phyloP scores from a whole-genome alignment of 805 yeast species.

The Saccharomycopsis oosterbeekiorum region DNA sequence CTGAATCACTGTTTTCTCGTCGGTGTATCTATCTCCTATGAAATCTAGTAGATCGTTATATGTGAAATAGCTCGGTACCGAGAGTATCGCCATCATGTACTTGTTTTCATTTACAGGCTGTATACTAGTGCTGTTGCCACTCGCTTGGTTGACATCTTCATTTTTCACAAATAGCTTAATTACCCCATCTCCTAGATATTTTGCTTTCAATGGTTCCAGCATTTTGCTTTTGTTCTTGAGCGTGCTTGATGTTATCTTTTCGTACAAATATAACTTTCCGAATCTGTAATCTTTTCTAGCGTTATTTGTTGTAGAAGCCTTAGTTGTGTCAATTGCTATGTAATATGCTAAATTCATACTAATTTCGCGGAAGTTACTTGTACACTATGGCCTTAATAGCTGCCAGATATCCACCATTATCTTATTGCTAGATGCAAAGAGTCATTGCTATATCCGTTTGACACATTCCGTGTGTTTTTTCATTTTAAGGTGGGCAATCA shows the following conservation, averaged over 20 bases:
- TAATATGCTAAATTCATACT: neutral
- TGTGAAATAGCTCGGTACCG: constrained; percentile 71
- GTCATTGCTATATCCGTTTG: too few species aligned
- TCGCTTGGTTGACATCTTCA: constrained; percentile 24
- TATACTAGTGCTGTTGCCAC: neutral
- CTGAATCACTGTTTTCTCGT: constrained; percentile 52
- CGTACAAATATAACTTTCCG: neutral
- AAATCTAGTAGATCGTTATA: constrained; percentile 77
- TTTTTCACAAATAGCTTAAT: constrained; percentile 54
- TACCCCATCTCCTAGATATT: constrained; percentile 63
- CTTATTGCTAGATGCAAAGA: too few species aligned
- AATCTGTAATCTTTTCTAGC: neutral
- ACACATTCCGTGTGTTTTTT: too few species aligned
- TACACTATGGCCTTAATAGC: neutral
- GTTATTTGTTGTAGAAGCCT: neutral
- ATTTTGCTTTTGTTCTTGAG: neutral
- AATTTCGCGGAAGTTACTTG: neutral
- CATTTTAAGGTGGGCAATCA: too few species aligned
- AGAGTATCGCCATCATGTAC: constrained; percentile 13
- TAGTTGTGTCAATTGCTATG: neutral
- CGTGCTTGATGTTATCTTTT: neutral
- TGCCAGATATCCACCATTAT: neutral
- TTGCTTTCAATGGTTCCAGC: constrained; percentile 44
- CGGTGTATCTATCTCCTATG: constrained; percentile 52
- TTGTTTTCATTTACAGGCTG: constrained; percentile 2